Evolutionary conservation across 805 yeast genomes (phyloP).

Genomic region (Pichia cabralensis): DNA sequence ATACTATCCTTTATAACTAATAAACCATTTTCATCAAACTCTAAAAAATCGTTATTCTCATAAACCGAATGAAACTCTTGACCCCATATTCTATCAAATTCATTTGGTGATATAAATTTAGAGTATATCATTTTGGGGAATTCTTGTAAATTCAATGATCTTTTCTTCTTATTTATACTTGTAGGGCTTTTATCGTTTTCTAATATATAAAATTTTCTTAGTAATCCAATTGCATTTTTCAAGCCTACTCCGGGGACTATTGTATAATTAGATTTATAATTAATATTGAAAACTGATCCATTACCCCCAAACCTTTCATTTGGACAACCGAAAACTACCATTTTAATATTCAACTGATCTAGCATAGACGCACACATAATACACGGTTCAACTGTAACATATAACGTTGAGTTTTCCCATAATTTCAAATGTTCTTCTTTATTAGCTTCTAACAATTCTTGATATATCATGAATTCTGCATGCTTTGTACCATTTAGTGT

Average conservation of each 20-base stretch:
- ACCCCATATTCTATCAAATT: constrained; percentile 46
- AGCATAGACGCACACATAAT: constrained; percentile 95
- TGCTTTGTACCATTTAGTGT: constrained; percentile 83
- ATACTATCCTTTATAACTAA: not conserved
- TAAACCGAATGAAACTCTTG: constrained; percentile 21
- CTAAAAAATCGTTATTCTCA: constrained; percentile 17
- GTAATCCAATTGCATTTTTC: constrained; percentile 71
- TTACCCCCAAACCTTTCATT: constrained; percentile 96
- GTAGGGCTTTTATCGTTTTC: constrained; percentile 82
- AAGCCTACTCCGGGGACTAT: constrained; percentile 66
- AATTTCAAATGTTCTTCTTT: constrained; percentile 22
- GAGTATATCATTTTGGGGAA: constrained; percentile 55
- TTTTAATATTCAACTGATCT: constrained; percentile 63
- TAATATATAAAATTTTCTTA: constrained; percentile 75
- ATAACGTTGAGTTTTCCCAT: constrained; percentile 53
- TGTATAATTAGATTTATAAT: constrained; percentile 30
- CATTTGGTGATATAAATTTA: constrained; percentile 38
- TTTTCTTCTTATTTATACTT: constrained; percentile 65
- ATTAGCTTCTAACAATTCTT: constrained; percentile 33
- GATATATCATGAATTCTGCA: constrained; percentile 84
- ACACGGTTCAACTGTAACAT: constrained; percentile 97
- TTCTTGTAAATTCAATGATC: constrained; percentile 43
- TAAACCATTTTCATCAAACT: constrained; percentile 13
- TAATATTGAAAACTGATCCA: constrained; percentile 58
- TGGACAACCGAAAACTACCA: constrained; percentile 84